phyloP scores from a whole-genome alignment of 176 grass and related monocot species.

The Lolium multiflorum region DNA sequence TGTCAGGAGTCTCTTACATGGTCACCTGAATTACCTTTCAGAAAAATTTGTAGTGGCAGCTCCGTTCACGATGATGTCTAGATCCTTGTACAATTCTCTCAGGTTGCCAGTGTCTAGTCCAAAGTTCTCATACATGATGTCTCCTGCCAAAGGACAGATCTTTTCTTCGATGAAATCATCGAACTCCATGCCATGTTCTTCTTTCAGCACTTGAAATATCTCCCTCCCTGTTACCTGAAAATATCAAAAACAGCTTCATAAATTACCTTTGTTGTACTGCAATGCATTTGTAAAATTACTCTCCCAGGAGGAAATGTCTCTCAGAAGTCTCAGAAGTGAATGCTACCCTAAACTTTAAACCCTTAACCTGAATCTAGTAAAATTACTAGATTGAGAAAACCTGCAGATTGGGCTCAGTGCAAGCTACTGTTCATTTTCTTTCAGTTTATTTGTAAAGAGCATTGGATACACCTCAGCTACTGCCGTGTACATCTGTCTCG shows the following conservation, averaged over 20 bases:
- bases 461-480: neutral
- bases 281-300: neutral
- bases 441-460: neutral
- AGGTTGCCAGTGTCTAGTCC: neutral
- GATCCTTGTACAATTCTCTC: neutral
- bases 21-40: neutral
- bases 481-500: neutral
- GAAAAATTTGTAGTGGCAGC: conserved; percentile 15
- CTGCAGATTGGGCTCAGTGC: neutral
- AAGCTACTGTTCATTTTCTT: neutral
- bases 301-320: neutral
- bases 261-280: neutral
- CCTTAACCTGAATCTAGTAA: neutral
- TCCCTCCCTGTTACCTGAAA: conserved; percentile 9
- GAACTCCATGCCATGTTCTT: neutral
- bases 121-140: conserved; percentile 15
- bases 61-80: conserved; percentile 21
- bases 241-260: neutral
- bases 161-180: neutral
- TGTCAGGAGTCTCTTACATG: neutral
- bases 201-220: neutral
- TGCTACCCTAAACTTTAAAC: neutral
- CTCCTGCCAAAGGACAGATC: conserved; percentile 6
- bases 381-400: neutral
- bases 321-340: neutral